These are phyloP conservation scores for Trichoderma parareesei DNA, from an alignment of 495 filamentous ascomycete genomes.

Conservation along the genomic window DNA sequence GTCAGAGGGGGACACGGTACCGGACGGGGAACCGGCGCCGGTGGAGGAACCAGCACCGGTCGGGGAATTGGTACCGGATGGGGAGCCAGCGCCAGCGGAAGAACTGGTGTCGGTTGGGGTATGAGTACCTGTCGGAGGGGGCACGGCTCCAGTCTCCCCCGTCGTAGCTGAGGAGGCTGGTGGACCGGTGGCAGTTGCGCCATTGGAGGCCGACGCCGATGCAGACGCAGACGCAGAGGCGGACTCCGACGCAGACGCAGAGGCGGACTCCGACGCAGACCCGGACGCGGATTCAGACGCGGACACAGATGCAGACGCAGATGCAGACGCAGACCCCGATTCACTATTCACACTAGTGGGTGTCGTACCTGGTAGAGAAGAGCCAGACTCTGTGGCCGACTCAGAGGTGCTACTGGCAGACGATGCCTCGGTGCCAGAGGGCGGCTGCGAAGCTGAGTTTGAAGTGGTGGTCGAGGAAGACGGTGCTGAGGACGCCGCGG, in stretches of 20 bases:
- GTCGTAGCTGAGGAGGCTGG: not conserved
- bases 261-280: not conserved
- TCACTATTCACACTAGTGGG: not conserved
- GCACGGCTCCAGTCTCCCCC: not conserved
- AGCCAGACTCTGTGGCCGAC: not conserved
- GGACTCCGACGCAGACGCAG: not conserved
- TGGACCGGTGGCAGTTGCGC: not conserved
- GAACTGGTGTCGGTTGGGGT: not conserved
- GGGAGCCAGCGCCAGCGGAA: not conserved
- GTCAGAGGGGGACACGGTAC: not conserved
- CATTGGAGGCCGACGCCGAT: not conserved
- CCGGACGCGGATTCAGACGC: not conserved
- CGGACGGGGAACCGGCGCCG: not conserved
- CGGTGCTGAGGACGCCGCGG: slow-evolving; percentile 63
- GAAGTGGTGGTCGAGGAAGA: slow-evolving; percentile 65
- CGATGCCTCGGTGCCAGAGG: slow-evolving; percentile 70
- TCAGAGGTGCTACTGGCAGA: slow-evolving; percentile 71
- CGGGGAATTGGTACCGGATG: not conserved
- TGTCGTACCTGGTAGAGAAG: not conserved
- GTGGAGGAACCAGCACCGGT: not conserved
- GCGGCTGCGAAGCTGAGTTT: slow-evolving; percentile 50
- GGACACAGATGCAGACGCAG: not conserved
- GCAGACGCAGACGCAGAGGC: not conserved
- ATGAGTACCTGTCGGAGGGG: slow-evolving; percentile 1
- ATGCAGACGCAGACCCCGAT: not conserved